Evolutionary conservation across 106 monocot species (phyloP).

Genomic region (Dioscorea dumetorum): DNA sequence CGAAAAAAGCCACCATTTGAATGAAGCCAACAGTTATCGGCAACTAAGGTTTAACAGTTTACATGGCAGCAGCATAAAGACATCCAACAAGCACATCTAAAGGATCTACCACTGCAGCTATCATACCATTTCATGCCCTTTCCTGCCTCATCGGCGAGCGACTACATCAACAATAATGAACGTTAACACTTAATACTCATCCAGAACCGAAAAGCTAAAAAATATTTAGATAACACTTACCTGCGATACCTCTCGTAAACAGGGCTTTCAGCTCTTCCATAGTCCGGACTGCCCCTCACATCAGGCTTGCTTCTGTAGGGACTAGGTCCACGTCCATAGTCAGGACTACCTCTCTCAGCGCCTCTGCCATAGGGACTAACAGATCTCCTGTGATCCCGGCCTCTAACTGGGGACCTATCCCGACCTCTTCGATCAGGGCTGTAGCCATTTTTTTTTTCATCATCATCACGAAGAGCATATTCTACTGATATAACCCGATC

Average conservation of each 20-base stretch:
- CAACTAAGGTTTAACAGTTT: too few species aligned
- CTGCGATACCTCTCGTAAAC: constrained; percentile 32
- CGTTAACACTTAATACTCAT: neutral
- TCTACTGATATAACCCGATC: constrained; percentile 92
- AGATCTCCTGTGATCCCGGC: constrained; percentile 52
- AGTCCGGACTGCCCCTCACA: constrained; percentile 34
- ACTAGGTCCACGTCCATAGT: constrained; percentile 67
- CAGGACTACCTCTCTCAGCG: constrained; percentile 78
- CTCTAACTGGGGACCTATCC: constrained; percentile 52
- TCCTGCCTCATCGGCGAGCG: constrained; percentile 11
- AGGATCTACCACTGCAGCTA: too few species aligned
- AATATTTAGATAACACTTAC: constrained; percentile 3
- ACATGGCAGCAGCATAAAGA: too few species aligned
- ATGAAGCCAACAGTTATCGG: too few species aligned
- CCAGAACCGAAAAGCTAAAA: too few species aligned
- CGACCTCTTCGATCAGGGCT: constrained; percentile 62
- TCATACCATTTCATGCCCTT: neutral
- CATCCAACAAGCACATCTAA: too few species aligned
- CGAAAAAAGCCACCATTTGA: too few species aligned
- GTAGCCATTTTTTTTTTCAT: constrained; percentile 74
- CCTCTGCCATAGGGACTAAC: constrained; percentile 77
- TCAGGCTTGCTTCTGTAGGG: constrained; percentile 29
- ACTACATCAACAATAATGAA: neutral
- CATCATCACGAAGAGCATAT: constrained; percentile 89
- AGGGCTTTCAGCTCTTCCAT: constrained; percentile 52